A percentile compares a stretch with the other conserved stretches of the same genome.
Conservation (phyloP, 108 stramenopile species). For the Cyclotella choctawhatcheeana region DNA sequence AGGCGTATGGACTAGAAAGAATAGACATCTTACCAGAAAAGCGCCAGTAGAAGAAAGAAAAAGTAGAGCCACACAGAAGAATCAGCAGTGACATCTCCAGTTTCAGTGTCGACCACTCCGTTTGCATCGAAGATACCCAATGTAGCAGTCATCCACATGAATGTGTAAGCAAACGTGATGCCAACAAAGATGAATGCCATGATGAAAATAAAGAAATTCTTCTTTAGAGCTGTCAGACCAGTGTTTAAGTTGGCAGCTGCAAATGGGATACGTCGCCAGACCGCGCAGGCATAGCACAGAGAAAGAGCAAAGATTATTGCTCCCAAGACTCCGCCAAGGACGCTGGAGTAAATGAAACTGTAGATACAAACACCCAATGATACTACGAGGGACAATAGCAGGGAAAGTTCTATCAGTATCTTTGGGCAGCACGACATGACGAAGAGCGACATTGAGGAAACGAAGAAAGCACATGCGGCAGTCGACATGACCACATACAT, state of each 20-base stretch:
- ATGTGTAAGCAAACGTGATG: conserved; percentile 60
- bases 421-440: conserved; percentile 77
- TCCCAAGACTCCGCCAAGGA: conserved; percentile 60
- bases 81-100: not conserved
- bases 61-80: conserved; percentile 20
- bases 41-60: conserved; percentile 33
- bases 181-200: conserved; percentile 55
- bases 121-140: conserved; percentile 34
- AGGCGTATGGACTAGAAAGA: too few species aligned
- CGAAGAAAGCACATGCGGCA: conserved; percentile 42
- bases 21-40: conserved; percentile 46
- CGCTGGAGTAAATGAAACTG: conserved; percentile 42
- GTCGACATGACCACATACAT: conserved; percentile 36
- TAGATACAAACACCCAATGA: conserved; percentile 45
- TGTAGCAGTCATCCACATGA: conserved; percentile 56
- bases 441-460: conserved; percentile 56
- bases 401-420: conserved; percentile 63
- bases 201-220: conserved; percentile 60
- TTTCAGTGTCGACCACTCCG: conserved; percentile 1
- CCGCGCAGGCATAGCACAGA: conserved; percentile 78
- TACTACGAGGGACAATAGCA: conserved; percentile 54
- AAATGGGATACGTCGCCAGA: conserved; percentile 83
- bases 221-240: conserved; percentile 69
- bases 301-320: conserved; percentile 58
- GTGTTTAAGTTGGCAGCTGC: conserved; percentile 72